Base-by-base conservation (phyloP, 352 stramenopile genomes). In the Globisporangium splendens region DNA sequence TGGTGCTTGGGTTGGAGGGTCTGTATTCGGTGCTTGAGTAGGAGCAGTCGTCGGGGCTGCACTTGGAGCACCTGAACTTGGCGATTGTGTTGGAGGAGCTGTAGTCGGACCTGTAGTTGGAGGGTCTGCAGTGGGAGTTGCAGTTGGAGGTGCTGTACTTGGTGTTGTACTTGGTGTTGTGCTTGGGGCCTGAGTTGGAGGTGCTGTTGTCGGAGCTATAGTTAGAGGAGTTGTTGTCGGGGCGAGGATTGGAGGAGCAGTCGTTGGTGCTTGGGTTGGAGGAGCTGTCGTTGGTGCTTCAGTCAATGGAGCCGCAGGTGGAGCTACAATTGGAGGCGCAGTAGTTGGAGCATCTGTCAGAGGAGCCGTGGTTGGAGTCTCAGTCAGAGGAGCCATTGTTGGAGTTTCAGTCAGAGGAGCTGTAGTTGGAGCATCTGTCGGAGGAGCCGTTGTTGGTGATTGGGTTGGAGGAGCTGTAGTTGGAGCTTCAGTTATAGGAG, bases 1-100 rank as follows among this genome's bases (percentile, higher is more conserved):
- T 50, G 46, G 48, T 46, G 47, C 46, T 38, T 17, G 21, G 28
- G 61, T 58, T 52, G 59, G 28, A 41, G 59, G 55, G 2, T 2
- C 8, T 43, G 28, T 39, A 13, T 12, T 21, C 15, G 48, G 47
- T 8, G 47, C 14, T 41, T 53, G 47, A 20, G 47, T 53, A 21
- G 47, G 12, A 42, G 47, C 28, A 28, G 15, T 28, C 12, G 48
- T 43, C 20, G 48, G 48, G 10, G 14, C 5, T 54, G 20, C 13
- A 18, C 24, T 54, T 43, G 48, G 22, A 42, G 24, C 22, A 42
- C 22, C 22, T 53, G 22, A 18, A 21, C 20, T 42, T 15, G 24
- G 22, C 3, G 47, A 52, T 20, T 39, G 17, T 17, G 48, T 54
- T 43, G 44, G 41, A 31, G 48, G 35, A 15, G 38, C 38, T 43